These are phyloP conservation scores for Nannizziopsis arthrosporioides DNA, from an alignment of 2,329 filamentous ascomycete species.

Conservation along the genomic window DNA sequence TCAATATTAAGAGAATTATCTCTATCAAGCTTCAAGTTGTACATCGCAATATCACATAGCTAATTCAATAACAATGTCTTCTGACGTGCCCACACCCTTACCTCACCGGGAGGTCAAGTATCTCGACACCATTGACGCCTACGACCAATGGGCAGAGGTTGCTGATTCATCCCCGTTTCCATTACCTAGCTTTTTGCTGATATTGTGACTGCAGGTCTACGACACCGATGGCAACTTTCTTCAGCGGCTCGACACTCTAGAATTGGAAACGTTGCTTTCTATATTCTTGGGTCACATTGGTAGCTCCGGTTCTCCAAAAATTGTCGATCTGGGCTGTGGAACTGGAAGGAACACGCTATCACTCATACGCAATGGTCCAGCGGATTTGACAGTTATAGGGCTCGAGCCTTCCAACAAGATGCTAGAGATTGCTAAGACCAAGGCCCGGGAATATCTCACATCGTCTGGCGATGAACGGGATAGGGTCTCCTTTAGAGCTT, in stretches of 20 bases:
- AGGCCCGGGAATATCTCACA: slow-evolving; percentile 21
- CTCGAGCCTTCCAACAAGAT: slow-evolving; percentile 48
- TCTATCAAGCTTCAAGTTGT: no score
- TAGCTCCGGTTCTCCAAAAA: slow-evolving; percentile 20
- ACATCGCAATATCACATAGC: no score
- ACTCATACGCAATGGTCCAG: slow-evolving; percentile 25
- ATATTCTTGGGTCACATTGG: slow-evolving; percentile 30
- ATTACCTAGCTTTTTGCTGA: slow-evolving; percentile 1
- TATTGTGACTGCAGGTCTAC: slow-evolving; percentile 36
- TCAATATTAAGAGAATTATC: no score
- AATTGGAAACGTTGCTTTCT: slow-evolving; percentile 43
- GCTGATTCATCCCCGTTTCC: slow-evolving; percentile 1
- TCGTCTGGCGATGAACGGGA: not conserved
- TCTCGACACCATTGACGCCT: slow-evolving; percentile 28
- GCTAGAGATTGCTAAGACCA: slow-evolving; percentile 41
- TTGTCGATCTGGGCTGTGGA: slow-evolving; percentile 55
- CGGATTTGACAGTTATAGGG: slow-evolving; percentile 34
- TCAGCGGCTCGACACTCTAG: slow-evolving; percentile 49
- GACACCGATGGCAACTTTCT: slow-evolving; percentile 57
- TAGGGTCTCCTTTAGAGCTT: slow-evolving; percentile 18
- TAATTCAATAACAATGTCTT: not conserved
- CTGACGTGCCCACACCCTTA: not conserved
- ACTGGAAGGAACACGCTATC: slow-evolving; percentile 53
- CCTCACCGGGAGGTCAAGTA: slow-evolving; percentile 19
- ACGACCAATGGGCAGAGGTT: slow-evolving; percentile 31